Evolutionary conservation across 768 basidiomycete genomes (phyloP), one percentile per base, ranked within the genome.

Genomic region (Psilocybe sp.): DNA sequence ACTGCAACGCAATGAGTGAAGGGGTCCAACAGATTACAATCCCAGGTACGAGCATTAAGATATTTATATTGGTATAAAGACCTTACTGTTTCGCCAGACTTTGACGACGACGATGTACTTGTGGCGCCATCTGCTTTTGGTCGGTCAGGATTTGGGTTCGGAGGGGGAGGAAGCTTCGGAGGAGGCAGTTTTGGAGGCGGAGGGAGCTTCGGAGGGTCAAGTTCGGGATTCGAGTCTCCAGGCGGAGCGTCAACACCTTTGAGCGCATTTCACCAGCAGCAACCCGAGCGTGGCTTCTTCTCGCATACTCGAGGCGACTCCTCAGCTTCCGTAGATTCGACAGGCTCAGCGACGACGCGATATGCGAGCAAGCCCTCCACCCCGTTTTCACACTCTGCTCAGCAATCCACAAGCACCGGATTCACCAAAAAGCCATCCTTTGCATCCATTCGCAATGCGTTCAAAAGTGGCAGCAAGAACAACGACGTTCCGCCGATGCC

Each of bases 341-440:
- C 75, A 15, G 72, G 78, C 52, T 90, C 89, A 14, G 72, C 72
- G 15, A 76, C 75, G 5, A 79, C 78, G 19, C 75, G 78, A 14
- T 79, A 73, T 58, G 61, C 73, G 3, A 66, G 69, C 64, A 77
- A 75, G 61, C 63, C 70, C 36, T 67, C 68, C 43, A 72, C 79
- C 32, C 78, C 86, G 6, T 87, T 85, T 59, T 81, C 77, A 3
- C 88, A 91, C 65, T 80, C 84, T 14, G 72, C 89, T 5, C 84
- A 87, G 55, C 81, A 87, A 3, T 91, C 88, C 5, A 73, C 80
- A 1, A 67, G 68, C 36, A 66, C 81, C n/a, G 73, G 81, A 1
- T 87, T 90, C 61, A 72, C 81, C 38, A 90, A 89, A 71, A 93
- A 93, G 59, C 66, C 87, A 2, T 92, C 90, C 0, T 92, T 93